Evolutionary conservation across 805 yeast genomes (phyloP), one percentile per base, ranked within the genome.

Genomic region (Lachancea sp.): DNA sequence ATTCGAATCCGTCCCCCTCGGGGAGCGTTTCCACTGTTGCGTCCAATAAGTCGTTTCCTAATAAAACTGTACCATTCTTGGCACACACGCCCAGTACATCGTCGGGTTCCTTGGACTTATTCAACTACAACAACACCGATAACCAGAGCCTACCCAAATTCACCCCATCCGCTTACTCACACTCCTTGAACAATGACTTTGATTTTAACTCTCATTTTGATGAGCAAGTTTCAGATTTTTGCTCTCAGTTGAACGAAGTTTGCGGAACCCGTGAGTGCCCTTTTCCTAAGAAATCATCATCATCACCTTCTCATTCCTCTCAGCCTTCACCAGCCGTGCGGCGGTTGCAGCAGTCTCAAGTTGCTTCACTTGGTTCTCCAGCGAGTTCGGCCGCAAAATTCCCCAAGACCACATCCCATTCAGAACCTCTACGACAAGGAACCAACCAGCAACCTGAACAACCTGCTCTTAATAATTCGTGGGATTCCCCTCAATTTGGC

Each of bases 221-320:
- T 54, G 90, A 84, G 55, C 78, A 80, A 49, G 78, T 80, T 40
- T 73, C 75, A 44, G 77, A 75, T 21, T 90, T 90, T 58, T 90
- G 97, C 56, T 74, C 74, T 19, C 76, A 79, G 51, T 70, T 90
- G 55, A 74, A 76, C 46, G 72, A 78, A 58, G 97, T 88, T 1
- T 89, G 97, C 63, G 97, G 96, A 13, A 79, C 80, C 5, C 78
- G 70, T 51, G 71, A 71, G 12, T 64, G 74, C 47, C 95, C 92
- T 3, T 58, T 80, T 3, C 94, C 96, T 2, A 31, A 23, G 29
- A 31, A 23, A 23, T 12, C 21, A 8, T 16, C 33, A 3, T 28
- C 41, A n/a, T 13, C 33, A 12, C 3, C 39, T 8, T 19, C 33
- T 17, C 8, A 12, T 3, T 20, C 39, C 13, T 22, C 26, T 5